These are phyloP conservation scores for Talaromyces nanjingensis DNA, from an alignment of 495 filamentous ascomycete species.

Conservation along the genomic window DNA sequence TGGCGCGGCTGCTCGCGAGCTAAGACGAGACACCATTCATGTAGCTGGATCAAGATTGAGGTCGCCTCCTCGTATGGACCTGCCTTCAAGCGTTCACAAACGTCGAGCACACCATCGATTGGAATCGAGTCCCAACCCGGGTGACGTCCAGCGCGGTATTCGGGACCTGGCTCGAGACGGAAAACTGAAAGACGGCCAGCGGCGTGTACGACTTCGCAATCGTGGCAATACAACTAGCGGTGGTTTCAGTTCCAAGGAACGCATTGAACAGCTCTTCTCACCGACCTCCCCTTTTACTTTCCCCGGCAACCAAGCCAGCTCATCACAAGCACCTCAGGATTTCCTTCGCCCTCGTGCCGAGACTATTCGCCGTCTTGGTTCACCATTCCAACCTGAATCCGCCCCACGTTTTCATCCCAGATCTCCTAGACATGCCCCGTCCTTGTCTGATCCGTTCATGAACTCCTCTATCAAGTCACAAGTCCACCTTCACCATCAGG, in stretches of 20 bases:
- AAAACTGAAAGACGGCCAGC: conserved; percentile 37
- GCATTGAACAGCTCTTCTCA: conserved; percentile 41
- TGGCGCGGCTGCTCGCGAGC: conserved; percentile 22
- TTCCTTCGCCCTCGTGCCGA: conserved; percentile 24
- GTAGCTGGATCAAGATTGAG: conserved; percentile 37
- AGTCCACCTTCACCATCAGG: conserved; percentile 1
- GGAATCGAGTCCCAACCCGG: conserved; percentile 40
- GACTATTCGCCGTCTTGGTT: conserved; percentile 42
- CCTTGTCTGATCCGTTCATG: conserved; percentile 37
- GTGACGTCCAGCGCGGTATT: conserved; percentile 39
- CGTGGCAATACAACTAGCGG: conserved; percentile 44
- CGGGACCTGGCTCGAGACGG: conserved; percentile 41
- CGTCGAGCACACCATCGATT: conserved; percentile 37
- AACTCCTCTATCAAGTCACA: conserved; percentile 18
- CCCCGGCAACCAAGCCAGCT: conserved; percentile 22
- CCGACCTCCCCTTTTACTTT: conserved; percentile 37
- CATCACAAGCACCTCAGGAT: conserved; percentile 22
- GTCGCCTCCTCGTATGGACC: conserved; percentile 41
- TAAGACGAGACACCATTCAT: conserved; percentile 37
- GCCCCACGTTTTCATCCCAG: conserved; percentile 20
- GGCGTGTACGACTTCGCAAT: conserved; percentile 43
- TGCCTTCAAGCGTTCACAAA: conserved; percentile 47
- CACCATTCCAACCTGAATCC: conserved; percentile 41
- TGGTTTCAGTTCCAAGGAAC: conserved; percentile 10
- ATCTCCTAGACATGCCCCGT: conserved; percentile 30